Percentiles rank a stretch among this genome's conserved stretches.
Evolutionary conservation across 345 rosid genomes (phyloP).

Genomic region (Citrus inodora): DNA sequence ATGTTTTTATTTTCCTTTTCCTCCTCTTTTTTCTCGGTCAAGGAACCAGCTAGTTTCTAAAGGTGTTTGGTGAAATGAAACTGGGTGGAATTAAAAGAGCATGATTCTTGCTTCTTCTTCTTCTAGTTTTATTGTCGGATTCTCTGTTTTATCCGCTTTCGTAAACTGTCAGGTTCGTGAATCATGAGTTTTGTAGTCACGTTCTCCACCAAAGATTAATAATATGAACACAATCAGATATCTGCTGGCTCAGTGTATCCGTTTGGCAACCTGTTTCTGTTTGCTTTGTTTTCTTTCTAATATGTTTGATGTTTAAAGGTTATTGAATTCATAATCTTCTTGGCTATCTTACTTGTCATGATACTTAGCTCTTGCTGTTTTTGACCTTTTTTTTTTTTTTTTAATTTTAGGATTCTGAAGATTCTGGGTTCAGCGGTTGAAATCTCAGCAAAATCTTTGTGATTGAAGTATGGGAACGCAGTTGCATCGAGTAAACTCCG

Average conservation of each 20-base stretch:
- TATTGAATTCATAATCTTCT: background rate
- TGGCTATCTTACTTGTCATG: background rate
- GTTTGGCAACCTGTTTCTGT: background rate
- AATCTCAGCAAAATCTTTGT: background rate
- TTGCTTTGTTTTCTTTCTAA: no score
- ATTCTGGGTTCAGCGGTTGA: background rate
- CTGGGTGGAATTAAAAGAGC: background rate
- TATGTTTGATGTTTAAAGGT: background rate
- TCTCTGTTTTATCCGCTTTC: background rate
- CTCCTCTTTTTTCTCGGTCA: background rate
- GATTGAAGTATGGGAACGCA: slow-evolving; percentile 42
- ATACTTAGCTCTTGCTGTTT: background rate
- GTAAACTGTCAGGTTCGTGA: background rate
- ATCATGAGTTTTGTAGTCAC: no score
- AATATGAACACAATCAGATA: background rate
- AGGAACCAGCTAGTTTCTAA: background rate
- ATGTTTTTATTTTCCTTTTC: no score
- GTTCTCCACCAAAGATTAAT: background rate
- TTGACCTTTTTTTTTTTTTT: background rate
- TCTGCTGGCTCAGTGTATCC: background rate
- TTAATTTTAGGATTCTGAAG: background rate
- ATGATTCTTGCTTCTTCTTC: background rate
- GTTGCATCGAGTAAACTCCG: slow-evolving; percentile 28
- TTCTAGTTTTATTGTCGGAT: background rate
- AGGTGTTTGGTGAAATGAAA: background rate